Conservation (phyloP, 805 yeast species). For the Pichia cephalocereana region DNA sequence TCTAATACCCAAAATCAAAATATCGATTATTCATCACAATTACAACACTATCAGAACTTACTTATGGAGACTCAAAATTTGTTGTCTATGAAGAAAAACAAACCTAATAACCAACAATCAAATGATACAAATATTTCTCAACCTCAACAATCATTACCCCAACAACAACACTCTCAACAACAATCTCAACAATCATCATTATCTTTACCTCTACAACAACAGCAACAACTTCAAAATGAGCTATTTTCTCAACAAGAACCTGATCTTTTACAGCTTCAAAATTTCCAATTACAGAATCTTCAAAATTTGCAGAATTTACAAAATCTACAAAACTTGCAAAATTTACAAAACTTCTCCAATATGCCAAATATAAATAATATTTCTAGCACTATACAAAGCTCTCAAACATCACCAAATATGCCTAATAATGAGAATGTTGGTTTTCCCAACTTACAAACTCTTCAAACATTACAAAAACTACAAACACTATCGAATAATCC, state of each 20-base stretch:
- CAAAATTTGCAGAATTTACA: neutral
- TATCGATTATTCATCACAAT: conserved; percentile 24
- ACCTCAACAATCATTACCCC: neutral
- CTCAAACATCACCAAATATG: no score
- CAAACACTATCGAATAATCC: no score
- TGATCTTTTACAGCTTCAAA: neutral
- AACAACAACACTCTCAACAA: neutral
- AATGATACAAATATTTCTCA: neutral
- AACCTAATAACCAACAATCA: neutral
- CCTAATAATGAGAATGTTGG: no score
- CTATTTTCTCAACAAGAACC: neutral
- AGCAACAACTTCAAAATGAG: neutral
- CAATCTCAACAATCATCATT: no score
- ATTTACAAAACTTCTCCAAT: neutral
- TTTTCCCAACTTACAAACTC: neutral
- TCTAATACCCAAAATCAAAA: conserved; percentile 5
- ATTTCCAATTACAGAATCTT: neutral
- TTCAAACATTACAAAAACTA: no score
- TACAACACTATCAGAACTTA: conserved; percentile 27
- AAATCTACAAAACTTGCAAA: neutral
- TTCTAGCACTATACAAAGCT: neutral
- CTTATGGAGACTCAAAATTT: conserved; percentile 22
- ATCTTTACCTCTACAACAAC: neutral
- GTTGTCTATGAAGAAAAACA: conserved; percentile 13
- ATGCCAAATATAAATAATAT: neutral